Evolutionary conservation across 768 basidiomycete species (phyloP).

Genomic region (Pisolithus tinctorius): DNA sequence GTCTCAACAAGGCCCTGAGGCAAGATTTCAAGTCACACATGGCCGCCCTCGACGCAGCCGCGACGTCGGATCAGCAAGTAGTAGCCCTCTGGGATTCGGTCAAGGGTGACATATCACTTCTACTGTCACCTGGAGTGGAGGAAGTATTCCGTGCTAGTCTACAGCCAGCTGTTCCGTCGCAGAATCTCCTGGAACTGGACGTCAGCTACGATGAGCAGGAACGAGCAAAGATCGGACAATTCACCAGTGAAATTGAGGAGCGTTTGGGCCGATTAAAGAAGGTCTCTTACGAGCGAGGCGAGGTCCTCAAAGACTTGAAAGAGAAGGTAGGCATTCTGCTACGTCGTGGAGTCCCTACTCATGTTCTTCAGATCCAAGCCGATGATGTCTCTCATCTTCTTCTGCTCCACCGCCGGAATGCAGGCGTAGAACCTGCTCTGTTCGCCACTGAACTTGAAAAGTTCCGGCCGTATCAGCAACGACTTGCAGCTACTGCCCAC

Average conservation of each 20-base stretch:
- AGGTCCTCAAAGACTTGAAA: constrained; percentile 90
- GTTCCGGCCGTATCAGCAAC: constrained; percentile 85
- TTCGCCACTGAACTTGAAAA: constrained; percentile 95
- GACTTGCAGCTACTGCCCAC: constrained; percentile 69
- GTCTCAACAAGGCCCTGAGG: constrained; percentile 61
- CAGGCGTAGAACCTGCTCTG: constrained; percentile 74
- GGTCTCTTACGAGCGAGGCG: constrained; percentile 77
- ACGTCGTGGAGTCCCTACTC: background rate
- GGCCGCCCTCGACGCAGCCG: constrained; percentile 67
- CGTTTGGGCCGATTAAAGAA: constrained; percentile 70
- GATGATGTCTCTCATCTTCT: constrained; percentile 97
- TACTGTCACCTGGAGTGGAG: constrained; percentile 57
- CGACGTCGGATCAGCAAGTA: constrained; percentile 73
- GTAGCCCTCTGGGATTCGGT: constrained; percentile 64
- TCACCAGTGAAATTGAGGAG: constrained; percentile 74
- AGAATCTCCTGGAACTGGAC: constrained; percentile 69
- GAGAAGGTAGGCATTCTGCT: constrained; percentile 61
- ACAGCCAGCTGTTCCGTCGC: constrained; percentile 31
- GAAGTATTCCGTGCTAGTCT: constrained; percentile 53
- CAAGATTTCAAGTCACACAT: constrained; percentile 76
- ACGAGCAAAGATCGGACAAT: constrained; percentile 55
- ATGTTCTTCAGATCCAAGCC: constrained; percentile 65
- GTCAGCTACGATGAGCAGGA: constrained; percentile 62
- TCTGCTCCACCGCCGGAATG: constrained; percentile 82
- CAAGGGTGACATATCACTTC: constrained; percentile 52